Evolutionary conservation across 176 grass and related monocot genomes (phyloP).

Genomic region (Eremochloa ophiuroides): DNA sequence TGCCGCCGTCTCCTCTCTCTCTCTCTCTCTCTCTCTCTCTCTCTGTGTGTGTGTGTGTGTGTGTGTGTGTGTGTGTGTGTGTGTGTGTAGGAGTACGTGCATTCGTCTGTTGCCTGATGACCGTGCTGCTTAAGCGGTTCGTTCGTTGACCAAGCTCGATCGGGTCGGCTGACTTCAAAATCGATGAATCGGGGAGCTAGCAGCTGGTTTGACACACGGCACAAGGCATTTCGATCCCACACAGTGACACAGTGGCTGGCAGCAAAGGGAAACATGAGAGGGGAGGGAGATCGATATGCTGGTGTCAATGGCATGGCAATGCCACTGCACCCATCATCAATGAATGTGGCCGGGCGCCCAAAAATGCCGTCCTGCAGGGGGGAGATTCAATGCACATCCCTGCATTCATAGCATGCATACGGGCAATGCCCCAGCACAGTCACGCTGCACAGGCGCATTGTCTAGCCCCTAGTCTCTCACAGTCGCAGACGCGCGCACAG

Average conservation of each 20-base stretch:
- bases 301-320: background rate
- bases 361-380: conserved; percentile 60
- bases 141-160: too few relatives aligned
- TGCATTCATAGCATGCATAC: conserved; percentile 31
- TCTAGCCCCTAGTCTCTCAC: background rate
- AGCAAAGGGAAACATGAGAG: background rate
- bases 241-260: conserved; percentile 1
- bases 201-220: conserved; percentile 6
- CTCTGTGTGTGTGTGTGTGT: too few relatives aligned
- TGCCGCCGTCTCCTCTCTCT: background rate
- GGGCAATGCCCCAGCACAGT: conserved; percentile 11
- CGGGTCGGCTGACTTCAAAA: background rate
- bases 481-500: conserved; percentile 19
- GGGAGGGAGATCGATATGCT: background rate
- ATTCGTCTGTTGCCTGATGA: background rate
- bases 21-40: background rate
- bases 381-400: conserved; percentile 35
- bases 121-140: background rate
- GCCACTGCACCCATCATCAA: background rate
- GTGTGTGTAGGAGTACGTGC: too few relatives aligned
- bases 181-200: too few relatives aligned
- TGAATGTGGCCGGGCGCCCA: conserved; percentile 21
- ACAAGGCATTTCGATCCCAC: conserved; percentile 62
- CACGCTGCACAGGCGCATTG: background rate
- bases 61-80: too few relatives aligned